Conservation (phyloP, 2,329 filamentous ascomycete species). For the Xylaria sp. region DNA sequence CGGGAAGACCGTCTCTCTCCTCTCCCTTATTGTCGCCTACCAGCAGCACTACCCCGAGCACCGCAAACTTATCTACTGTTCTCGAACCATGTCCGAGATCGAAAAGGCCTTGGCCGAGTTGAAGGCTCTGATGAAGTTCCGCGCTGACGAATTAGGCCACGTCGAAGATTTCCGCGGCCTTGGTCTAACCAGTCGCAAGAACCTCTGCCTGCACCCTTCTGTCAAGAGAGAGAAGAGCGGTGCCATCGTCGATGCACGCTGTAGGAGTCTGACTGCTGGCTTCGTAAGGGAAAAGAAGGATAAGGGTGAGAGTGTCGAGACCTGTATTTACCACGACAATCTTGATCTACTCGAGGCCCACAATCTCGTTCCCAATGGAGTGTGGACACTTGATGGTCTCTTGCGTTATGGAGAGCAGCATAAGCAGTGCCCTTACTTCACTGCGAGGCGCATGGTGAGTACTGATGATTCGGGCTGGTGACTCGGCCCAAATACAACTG, state of each 20-base stretch:
- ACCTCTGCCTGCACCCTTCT: conserved; percentile 93
- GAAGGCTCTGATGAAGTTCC: conserved; percentile 94
- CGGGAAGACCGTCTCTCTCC: conserved; percentile 93
- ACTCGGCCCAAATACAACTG: background rate
- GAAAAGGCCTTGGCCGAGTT: conserved; percentile 95
- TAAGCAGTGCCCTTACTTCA: conserved; percentile 98
- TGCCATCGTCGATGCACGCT: conserved; percentile 91
- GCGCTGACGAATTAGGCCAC: conserved; percentile 85
- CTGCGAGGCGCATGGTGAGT: conserved; percentile 86
- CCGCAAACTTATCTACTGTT: conserved; percentile 98
- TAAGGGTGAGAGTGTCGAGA: conserved; percentile 89
- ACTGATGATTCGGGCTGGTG: conserved; percentile 1
- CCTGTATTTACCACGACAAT: conserved; percentile 98
- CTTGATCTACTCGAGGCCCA: conserved; percentile 94
- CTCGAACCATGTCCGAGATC: conserved; percentile 99
- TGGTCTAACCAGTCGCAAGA: conserved; percentile 95
- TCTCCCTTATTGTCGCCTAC: conserved; percentile 96
- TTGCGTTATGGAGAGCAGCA: conserved; percentile 91
- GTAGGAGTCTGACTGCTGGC: conserved; percentile 92
- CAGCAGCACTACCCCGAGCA: conserved; percentile 94
- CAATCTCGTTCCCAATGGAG: conserved; percentile 91
- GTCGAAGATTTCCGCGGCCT: conserved; percentile 94
- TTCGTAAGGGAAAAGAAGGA: conserved; percentile 99
- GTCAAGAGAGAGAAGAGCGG: conserved; percentile 98
- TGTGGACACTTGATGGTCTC: conserved; percentile 94